Conservation (phyloP, 768 basidiomycete genomes). For the Sistotremastrum niveocremeum region DNA sequence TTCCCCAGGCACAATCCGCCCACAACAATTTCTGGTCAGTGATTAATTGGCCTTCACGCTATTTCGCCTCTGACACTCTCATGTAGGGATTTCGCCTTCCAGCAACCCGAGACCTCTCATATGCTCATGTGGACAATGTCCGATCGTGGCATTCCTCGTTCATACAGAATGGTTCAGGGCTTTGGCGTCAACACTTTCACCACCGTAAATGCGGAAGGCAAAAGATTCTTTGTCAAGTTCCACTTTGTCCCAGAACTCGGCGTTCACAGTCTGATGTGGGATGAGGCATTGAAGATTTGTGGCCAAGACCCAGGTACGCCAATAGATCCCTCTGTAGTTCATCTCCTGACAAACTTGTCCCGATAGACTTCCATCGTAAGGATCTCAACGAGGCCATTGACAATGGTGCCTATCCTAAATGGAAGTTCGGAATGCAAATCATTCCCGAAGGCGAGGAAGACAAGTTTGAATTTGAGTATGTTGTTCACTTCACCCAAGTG, state of each 20-base stretch:
- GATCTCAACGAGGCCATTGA: slow-evolving; percentile 77
- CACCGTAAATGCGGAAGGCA: slow-evolving; percentile 48
- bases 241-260: slow-evolving; percentile 75
- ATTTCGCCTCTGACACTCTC: slow-evolving; percentile 4
- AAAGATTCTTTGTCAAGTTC: slow-evolving; percentile 79
- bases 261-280: slow-evolving; percentile 76
- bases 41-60: slow-evolving; percentile 52
- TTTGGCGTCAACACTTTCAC: slow-evolving; percentile 82
- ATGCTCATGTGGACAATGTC: slow-evolving; percentile 81
- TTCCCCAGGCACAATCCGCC: slow-evolving; percentile 51
- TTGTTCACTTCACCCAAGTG: too few species aligned
- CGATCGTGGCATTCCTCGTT: slow-evolving; percentile 75
- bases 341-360: neutral
- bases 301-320: slow-evolving; percentile 67
- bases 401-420: slow-evolving; percentile 56
- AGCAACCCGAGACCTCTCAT: slow-evolving; percentile 33
- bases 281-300: slow-evolving; percentile 71
- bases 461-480: slow-evolving; percentile 64
- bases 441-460: slow-evolving; percentile 62
- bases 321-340: neutral
- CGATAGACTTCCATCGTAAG: slow-evolving; percentile 68
- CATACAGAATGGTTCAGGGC: slow-evolving; percentile 81
- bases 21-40: slow-evolving; percentile 91
- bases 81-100: slow-evolving; percentile 9
- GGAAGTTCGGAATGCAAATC: slow-evolving; percentile 65